A percentile compares a stretch with the other conserved stretches of the same genome.
These are phyloP conservation scores for Penicillium sp. DNA, from an alignment of 2,329 filamentous ascomycete genomes.

Conservation along the genomic window DNA sequence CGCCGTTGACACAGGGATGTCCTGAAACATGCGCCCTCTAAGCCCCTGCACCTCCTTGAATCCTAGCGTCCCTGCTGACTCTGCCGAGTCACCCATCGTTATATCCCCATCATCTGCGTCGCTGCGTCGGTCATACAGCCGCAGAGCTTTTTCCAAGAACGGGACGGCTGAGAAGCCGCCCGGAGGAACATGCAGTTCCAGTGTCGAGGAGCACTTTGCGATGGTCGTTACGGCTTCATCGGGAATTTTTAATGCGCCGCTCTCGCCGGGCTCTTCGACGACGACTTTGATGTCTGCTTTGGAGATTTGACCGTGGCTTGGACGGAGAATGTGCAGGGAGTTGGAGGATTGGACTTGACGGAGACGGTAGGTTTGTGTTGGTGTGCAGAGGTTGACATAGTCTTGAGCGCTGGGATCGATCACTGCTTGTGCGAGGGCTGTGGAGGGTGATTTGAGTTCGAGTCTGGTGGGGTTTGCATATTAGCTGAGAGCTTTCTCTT, in stretches of 20 bases:
- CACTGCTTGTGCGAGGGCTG: conserved; percentile 30
- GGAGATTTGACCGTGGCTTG: conserved; percentile 37
- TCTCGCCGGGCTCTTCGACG: conserved; percentile 19
- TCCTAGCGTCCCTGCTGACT: conserved; percentile 28
- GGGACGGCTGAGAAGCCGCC: conserved; percentile 34
- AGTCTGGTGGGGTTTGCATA: conserved; percentile 34
- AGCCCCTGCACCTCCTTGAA: conserved; percentile 27
- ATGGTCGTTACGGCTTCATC: conserved; percentile 41
- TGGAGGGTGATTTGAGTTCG: conserved; percentile 44
- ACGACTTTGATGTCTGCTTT: conserved; percentile 32
- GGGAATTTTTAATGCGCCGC: conserved; percentile 25
- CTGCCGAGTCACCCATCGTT: conserved; percentile 17
- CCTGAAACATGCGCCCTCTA: conserved; percentile 45
- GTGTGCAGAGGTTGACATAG: conserved; percentile 60
- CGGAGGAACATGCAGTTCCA: conserved; percentile 43
- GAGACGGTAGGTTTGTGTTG: conserved; percentile 57
- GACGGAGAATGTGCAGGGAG: conserved; percentile 56
- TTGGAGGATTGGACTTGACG: conserved; percentile 67
- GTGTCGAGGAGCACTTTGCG: conserved; percentile 46
- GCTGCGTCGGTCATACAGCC: conserved; percentile 29
- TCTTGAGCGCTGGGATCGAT: conserved; percentile 30
- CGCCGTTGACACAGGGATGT: conserved; percentile 53
- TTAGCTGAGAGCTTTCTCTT: background rate
- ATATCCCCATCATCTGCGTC: conserved; percentile 23
- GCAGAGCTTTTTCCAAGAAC: conserved; percentile 32